phyloP scores from a whole-genome alignment of 768 basidiomycete species.

The Arthromyces matolae region DNA sequence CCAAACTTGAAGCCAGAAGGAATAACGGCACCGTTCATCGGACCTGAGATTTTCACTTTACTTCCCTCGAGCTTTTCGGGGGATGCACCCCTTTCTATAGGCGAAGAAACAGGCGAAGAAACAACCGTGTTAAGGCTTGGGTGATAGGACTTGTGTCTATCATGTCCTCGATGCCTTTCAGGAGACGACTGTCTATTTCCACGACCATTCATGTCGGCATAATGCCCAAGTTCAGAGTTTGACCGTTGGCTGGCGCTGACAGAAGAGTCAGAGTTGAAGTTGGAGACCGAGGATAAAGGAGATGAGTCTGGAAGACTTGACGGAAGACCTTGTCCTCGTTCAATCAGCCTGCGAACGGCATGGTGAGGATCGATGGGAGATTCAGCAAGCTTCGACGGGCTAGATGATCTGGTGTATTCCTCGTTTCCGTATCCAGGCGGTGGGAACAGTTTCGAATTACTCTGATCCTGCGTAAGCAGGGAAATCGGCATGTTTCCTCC shows the following conservation, averaged over 20 bases:
- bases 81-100: slow-evolving; percentile 48
- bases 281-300: slow-evolving; percentile 58
- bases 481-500: slow-evolving; percentile 53
- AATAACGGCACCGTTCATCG: slow-evolving; percentile 79
- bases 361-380: slow-evolving; percentile 42
- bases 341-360: slow-evolving; percentile 37
- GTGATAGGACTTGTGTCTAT: slow-evolving; percentile 61
- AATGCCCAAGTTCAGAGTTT: slow-evolving; percentile 81
- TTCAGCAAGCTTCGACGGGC: slow-evolving; percentile 53
- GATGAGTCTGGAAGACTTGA: slow-evolving; percentile 52
- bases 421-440: slow-evolving; percentile 33
- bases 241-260: slow-evolving; percentile 48
- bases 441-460: slow-evolving; percentile 59
- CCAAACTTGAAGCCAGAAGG: slow-evolving; percentile 90
- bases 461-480: slow-evolving; percentile 49
- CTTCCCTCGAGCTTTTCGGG: slow-evolving; percentile 53
- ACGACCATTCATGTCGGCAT: slow-evolving; percentile 53
- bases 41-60: slow-evolving; percentile 86
- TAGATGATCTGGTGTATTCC: slow-evolving; percentile 40
- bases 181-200: slow-evolving; percentile 45
- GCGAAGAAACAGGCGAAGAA: slow-evolving; percentile 43
- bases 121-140: slow-evolving; percentile 49
- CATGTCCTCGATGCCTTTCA: slow-evolving; percentile 52
- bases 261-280: slow-evolving; percentile 30
- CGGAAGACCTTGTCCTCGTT: slow-evolving; percentile 41